phyloP scores from a whole-genome alignment of 345 rosid species.

The Euphorbia peplus region DNA sequence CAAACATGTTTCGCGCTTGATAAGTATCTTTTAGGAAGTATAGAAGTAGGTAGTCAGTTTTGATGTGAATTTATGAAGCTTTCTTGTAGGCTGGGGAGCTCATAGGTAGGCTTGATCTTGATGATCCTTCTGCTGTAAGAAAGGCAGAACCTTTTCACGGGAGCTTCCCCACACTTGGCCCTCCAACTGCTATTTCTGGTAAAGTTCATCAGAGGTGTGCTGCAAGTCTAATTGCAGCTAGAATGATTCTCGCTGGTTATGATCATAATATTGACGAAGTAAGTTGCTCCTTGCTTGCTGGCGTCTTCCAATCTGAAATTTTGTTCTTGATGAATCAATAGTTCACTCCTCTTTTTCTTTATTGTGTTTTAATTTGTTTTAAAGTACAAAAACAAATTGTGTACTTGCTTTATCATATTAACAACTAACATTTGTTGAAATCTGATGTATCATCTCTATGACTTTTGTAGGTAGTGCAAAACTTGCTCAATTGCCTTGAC shows the following conservation, averaged over 20 bases:
- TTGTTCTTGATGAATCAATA: constrained; percentile 7
- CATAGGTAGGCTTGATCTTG: constrained; percentile 90
- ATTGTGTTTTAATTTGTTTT: not conserved
- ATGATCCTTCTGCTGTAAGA: constrained; percentile 98
- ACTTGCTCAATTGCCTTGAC: constrained; percentile 83
- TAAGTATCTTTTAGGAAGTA: not conserved
- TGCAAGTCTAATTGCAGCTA: constrained; percentile 86
- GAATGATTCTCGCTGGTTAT: constrained; percentile 98
- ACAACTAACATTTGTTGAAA: constrained; percentile 11
- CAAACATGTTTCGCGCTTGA: not conserved
- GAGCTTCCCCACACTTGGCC: constrained; percentile 79
- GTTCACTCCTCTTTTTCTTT: not conserved
- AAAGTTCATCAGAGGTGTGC: constrained; percentile 99
- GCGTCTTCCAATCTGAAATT: constrained; percentile 2
- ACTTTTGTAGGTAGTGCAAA: constrained; percentile 78
- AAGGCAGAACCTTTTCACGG: constrained; percentile 97
- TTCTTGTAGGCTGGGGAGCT: constrained; percentile 91
- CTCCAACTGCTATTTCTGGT: constrained; percentile 92
- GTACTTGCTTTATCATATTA: not conserved
- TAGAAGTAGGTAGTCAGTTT: not conserved
- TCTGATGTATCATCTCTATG: constrained; percentile 3
- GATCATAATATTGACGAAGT: constrained; percentile 92
- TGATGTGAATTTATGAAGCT: constrained; percentile 15
- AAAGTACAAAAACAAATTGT: not conserved
- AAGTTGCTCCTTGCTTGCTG: constrained; percentile 26